Evolutionary conservation across 2,329 filamentous ascomycete genomes (phyloP).

Genomic region (Microcyclospora pomicola): DNA sequence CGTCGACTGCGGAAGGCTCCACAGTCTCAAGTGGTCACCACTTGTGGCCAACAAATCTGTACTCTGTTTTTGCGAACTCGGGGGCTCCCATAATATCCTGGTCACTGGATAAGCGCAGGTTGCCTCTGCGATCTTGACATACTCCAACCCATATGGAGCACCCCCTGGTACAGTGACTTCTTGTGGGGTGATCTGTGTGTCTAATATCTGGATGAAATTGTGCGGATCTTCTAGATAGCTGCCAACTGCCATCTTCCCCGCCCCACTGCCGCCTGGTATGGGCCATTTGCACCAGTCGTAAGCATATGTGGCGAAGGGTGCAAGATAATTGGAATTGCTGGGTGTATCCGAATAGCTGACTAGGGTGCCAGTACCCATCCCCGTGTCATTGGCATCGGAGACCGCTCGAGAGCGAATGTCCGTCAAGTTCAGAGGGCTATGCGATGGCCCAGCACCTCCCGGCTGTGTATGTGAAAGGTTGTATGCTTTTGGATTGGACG

Average conservation of each 20-base stretch:
- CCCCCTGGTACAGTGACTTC: slow-evolving; percentile 50
- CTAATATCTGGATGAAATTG: slow-evolving; percentile 98
- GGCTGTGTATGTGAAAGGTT: slow-evolving; percentile 51
- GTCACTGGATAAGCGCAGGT: slow-evolving; percentile 97
- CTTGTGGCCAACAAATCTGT: slow-evolving; percentile 92
- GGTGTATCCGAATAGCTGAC: slow-evolving; percentile 54
- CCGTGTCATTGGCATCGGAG: slow-evolving; percentile 59
- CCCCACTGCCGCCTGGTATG: slow-evolving; percentile 56
- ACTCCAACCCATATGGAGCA: slow-evolving; percentile 68
- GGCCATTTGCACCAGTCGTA: slow-evolving; percentile 99
- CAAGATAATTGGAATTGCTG: slow-evolving; percentile 80
- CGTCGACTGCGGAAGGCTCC: slow-evolving; percentile 58
- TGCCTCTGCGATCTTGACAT: slow-evolving; percentile 85
- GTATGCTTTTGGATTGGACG: slow-evolving; percentile 28
- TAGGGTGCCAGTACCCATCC: slow-evolving; percentile 40
- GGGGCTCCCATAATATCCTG: slow-evolving; percentile 87
- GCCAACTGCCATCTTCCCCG: slow-evolving; percentile 84
- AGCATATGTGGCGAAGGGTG: slow-evolving; percentile 90
- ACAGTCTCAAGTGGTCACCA: slow-evolving; percentile 82
- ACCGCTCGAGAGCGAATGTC: slow-evolving; percentile 84
- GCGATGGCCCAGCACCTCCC: slow-evolving; percentile 47
- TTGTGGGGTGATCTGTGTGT: slow-evolving; percentile 64
- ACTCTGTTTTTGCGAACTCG: slow-evolving; percentile 84
- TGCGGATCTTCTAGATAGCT: slow-evolving; percentile 97
- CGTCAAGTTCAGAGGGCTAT: slow-evolving; percentile 78